Base-by-base conservation (phyloP, 768 basidiomycete genomes). In the Tremella mesenterica region DNA sequence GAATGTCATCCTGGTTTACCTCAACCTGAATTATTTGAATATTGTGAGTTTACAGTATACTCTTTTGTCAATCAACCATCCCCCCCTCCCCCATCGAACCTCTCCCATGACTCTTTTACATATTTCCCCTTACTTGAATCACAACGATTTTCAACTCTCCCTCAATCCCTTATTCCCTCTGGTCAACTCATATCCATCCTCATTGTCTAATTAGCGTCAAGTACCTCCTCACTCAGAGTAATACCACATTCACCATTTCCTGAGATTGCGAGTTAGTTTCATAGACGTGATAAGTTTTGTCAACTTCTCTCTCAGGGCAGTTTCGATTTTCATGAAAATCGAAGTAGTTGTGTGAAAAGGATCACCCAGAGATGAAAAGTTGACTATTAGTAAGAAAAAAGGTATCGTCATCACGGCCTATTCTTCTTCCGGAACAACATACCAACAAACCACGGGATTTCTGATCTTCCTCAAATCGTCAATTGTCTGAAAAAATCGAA, bases 281-380 rank as follows among this genome's bases (percentile, higher is more conserved):
- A 36, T 36, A 36, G 10, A 36, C 10, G 10, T 10, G n/a, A 10
- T 10, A 36, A 18, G 12, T 18, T 36, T 10, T 36, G 10, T 36
- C 18, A 18, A 36, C 10, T n/a, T n/a, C n/a, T n/a, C n/a, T n/a
- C n/a, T n/a, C n/a, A n/a, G n/a, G n/a, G n/a, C n/a, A n/a, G n/a
- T 18, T 10, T 34, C 33, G 18, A 18, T 74, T 75, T 53, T 82
- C 84, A 0, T 79, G 38, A 14, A 85, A 53, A 85, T 88, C 67
- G 86, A 87, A 67, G 81, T 88, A 25, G 86, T 87, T 63, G 77
- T 88, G 43, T 86, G 76, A 70, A 86, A 80, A 72, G 84, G 81
- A 79, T 79, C 82, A 64, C 85, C 86, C 20, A 86, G 87, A 64
- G 81, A 82, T 0, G 85, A 86, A 52, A 75, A 23, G 38, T 48